These are phyloP conservation scores for Emmonsia crescens DNA, from an alignment of 2,329 filamentous ascomycete species.

Conservation along the genomic window DNA sequence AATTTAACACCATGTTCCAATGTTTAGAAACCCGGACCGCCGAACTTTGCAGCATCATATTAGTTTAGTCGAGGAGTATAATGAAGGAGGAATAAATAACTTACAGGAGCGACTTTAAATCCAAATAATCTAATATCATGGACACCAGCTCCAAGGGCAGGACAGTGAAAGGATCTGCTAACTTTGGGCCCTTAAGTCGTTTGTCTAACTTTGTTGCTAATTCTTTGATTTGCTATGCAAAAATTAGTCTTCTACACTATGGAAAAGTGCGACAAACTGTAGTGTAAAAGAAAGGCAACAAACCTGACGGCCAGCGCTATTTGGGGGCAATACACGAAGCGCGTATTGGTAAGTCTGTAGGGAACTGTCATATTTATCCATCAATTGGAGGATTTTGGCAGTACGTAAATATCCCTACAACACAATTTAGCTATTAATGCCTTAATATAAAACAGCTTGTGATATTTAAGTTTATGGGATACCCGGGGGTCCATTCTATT, in stretches of 20 bases:
- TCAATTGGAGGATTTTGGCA: constrained; percentile 36
- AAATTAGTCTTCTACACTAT: neutral
- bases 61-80: neutral
- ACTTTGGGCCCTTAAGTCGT: constrained; percentile 19
- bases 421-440: neutral
- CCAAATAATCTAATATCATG: constrained; percentile 42
- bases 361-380: constrained; percentile 43
- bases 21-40: constrained; percentile 40
- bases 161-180: constrained; percentile 40
- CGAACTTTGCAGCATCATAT: constrained; percentile 29
- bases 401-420: constrained; percentile 45
- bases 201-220: constrained; percentile 37
- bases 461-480: neutral
- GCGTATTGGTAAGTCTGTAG: constrained; percentile 48
- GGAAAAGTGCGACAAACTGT: constrained; percentile 7
- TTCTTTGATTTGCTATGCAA: constrained; percentile 31
- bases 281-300: constrained; percentile 8
- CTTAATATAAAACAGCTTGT: neutral
- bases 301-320: constrained; percentile 25
- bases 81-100: constrained; percentile 9
- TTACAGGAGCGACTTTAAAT: constrained; percentile 41
- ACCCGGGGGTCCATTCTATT: constrained; percentile 42
- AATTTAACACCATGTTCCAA: constrained; percentile 44
- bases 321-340: constrained; percentile 40
- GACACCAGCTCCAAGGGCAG: constrained; percentile 46